A percentile compares a stretch with the other conserved stretches of the same genome.
These are phyloP conservation scores for Kokia cookei DNA, from an alignment of 441 rosid genomes.

Conservation along the genomic window DNA sequence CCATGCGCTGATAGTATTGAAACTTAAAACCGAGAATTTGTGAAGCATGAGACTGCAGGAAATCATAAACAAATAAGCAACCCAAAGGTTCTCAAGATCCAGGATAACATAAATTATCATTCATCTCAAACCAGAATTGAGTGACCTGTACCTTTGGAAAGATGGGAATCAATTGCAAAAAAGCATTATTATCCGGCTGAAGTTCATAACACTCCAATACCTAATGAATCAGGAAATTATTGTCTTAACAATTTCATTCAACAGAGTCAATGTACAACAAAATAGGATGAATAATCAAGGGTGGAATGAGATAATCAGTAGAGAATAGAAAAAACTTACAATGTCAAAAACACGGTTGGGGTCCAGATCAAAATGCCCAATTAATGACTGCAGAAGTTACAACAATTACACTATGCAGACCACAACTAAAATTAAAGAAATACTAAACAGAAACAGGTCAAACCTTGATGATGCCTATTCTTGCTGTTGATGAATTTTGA, in stretches of 20 bases:
- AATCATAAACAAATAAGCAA: constrained; percentile 17
- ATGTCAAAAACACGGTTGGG: constrained; percentile 99
- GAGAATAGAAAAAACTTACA: constrained; percentile 46
- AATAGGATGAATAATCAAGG: neutral
- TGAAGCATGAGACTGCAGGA: constrained; percentile 98
- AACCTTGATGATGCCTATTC: constrained; percentile 97
- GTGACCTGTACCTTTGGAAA: constrained; percentile 79
- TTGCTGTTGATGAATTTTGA: constrained; percentile 64
- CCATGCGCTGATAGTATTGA: constrained; percentile 92
- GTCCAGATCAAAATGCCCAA: constrained; percentile 99
- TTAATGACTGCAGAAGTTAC: constrained; percentile 73
- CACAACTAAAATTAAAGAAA: constrained; percentile 11
- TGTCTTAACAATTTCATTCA: neutral
- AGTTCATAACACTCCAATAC: constrained; percentile 97
- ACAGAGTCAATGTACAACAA: neutral
- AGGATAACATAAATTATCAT: neutral
- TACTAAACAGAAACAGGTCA: constrained; percentile 10
- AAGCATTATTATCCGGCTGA: constrained; percentile 67
- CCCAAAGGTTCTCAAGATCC: neutral
- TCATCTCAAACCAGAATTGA: neutral
- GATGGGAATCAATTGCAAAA: constrained; percentile 88
- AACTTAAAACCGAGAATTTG: constrained; percentile 99
- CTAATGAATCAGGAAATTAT: constrained; percentile 39
- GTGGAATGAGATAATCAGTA: neutral
- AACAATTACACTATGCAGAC: constrained; percentile 21